A percentile compares a stretch with the other conserved stretches of the same genome.
Evolutionary conservation across 1,139 yeast species (phyloP).

Genomic region (Hansenula anomala): DNA sequence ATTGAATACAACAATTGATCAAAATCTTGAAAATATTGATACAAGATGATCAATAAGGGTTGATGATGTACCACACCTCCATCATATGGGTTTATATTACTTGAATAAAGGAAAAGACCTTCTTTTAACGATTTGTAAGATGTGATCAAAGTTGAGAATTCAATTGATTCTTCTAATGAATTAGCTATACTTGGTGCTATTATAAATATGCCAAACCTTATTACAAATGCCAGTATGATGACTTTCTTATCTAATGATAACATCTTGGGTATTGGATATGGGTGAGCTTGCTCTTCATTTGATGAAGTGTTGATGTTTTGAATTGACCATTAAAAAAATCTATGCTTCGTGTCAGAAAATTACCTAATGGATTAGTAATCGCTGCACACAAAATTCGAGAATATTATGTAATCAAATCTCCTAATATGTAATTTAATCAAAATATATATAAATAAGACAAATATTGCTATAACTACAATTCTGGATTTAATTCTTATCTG

Average conservation of each 20-base stretch:
- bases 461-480: no score
- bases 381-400: no score
- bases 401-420: no score
- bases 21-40: conserved; percentile 24
- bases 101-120: conserved; percentile 66
- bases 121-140: conserved; percentile 68
- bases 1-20: conserved; percentile 33
- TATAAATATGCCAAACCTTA: conserved; percentile 12
- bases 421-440: no score
- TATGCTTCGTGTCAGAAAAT: no score
- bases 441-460: no score
- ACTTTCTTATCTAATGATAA: conserved; percentile 5
- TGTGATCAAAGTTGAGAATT: conserved; percentile 75
- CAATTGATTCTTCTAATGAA: conserved; percentile 50
- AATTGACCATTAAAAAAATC: no score
- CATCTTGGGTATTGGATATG: neutral
- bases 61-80: conserved; percentile 89
- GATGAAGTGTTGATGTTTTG: no score
- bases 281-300: no score
- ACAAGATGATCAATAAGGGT: conserved; percentile 51
- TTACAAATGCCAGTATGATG: conserved; percentile 9
- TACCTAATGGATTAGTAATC: no score
- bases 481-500: no score
- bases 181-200: conserved; percentile 14
- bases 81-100: conserved; percentile 62